A percentile compares a stretch with the other conserved stretches of the same genome.
These are phyloP conservation scores for Penicillium daleae DNA, from an alignment of 495 filamentous ascomycete genomes.

Conservation along the genomic window DNA sequence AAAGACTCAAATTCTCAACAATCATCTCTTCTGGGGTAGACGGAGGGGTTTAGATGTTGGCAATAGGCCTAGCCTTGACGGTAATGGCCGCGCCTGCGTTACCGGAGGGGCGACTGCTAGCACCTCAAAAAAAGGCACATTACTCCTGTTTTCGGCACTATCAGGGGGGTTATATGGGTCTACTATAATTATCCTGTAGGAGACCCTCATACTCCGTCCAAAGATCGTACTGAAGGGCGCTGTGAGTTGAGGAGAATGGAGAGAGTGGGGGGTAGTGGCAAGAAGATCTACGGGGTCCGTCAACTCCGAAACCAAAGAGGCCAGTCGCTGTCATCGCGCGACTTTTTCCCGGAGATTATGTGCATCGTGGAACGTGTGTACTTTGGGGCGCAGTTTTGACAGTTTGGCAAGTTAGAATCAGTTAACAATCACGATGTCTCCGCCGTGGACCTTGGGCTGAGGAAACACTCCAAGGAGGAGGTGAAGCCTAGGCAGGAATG, in stretches of 20 bases:
- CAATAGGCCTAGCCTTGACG: no score
- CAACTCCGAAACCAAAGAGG: neutral
- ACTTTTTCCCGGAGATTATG: neutral
- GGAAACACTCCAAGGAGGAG: neutral
- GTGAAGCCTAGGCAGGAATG: neutral
- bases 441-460: neutral
- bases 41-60: no score
- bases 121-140: no score
- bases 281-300: neutral
- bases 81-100: no score
- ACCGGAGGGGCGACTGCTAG: no score
- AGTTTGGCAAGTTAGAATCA: neutral
- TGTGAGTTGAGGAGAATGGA: neutral
- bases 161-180: neutral
- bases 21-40: no score
- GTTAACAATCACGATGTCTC: neutral
- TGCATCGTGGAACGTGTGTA: neutral
- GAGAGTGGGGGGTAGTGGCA: neutral
- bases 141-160: neutral
- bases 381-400: slow-evolving; percentile 1
- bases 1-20: no score
- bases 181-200: neutral
- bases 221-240: neutral
- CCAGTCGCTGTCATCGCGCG: neutral
- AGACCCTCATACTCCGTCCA: neutral